Evolutionary conservation across 2,329 filamentous ascomycete species (phyloP).

Genomic region (Gaeumannomyces sp.): DNA sequence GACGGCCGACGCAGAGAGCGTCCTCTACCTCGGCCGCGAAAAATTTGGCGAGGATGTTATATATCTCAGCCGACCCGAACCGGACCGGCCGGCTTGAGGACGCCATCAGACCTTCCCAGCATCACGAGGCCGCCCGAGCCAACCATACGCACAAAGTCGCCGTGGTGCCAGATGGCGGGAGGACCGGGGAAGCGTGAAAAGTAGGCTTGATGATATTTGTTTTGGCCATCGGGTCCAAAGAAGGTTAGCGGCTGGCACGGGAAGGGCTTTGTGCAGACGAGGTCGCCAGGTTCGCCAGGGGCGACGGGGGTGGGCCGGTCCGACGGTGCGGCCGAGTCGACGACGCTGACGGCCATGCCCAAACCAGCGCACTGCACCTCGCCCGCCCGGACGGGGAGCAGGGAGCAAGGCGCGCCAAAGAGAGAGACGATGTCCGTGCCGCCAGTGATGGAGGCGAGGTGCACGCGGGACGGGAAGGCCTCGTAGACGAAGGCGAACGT

Average conservation of each 20-base stretch:
- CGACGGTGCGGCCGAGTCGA: slow-evolving; percentile 48
- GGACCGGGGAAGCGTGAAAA: slow-evolving; percentile 69
- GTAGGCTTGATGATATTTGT: slow-evolving; percentile 78
- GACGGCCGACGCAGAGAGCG: slow-evolving; percentile 77
- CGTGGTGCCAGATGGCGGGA: slow-evolving; percentile 73
- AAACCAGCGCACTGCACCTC: slow-evolving; percentile 74
- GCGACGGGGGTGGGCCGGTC: slow-evolving; percentile 42
- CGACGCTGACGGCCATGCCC: slow-evolving; percentile 67
- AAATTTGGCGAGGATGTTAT: slow-evolving; percentile 83
- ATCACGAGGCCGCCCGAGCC: slow-evolving; percentile 81
- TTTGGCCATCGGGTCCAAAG: slow-evolving; percentile 65
- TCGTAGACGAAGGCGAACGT: slow-evolving; percentile 88
- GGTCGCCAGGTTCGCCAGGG: slow-evolving; percentile 70
- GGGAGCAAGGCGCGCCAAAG: slow-evolving; percentile 77
- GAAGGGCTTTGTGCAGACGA: slow-evolving; percentile 82
- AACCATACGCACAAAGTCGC: slow-evolving; percentile 70
- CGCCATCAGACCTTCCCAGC: slow-evolving; percentile 87
- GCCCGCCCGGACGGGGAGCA: slow-evolving; percentile 65
- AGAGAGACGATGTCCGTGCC: slow-evolving; percentile 96
- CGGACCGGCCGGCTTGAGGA: slow-evolving; percentile 88
- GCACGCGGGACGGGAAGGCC: slow-evolving; percentile 72
- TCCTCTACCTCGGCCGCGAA: slow-evolving; percentile 77
- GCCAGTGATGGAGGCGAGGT: slow-evolving; percentile 88
- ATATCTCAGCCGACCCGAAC: slow-evolving; percentile 93
- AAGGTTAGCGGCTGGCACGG: slow-evolving; percentile 88